Evolutionary conservation across 352 stramenopile genomes (phyloP).

Genomic region (Aphanomyces invadans): DNA sequence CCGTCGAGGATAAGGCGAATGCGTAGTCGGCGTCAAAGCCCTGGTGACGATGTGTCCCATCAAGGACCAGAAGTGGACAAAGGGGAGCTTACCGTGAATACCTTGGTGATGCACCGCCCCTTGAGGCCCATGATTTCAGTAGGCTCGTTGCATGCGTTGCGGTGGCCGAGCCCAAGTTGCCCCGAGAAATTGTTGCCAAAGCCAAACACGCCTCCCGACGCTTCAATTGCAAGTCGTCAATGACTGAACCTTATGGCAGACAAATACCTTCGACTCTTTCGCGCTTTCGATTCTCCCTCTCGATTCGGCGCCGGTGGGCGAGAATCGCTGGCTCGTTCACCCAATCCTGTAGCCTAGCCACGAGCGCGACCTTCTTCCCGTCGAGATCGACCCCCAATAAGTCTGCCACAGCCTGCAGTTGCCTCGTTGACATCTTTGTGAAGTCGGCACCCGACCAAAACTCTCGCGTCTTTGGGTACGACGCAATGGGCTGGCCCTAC

Average conservation of each 20-base stretch:
- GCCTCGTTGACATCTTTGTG: constrained; percentile 38
- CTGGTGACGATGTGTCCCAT: constrained; percentile 25
- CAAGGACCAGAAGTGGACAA: too few relatives aligned
- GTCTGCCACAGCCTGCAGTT: constrained; percentile 47
- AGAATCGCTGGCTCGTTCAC: constrained; percentile 47
- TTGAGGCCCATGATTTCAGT: constrained; percentile 55
- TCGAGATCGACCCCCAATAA: constrained; percentile 43
- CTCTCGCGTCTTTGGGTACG: constrained; percentile 50
- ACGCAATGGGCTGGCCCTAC: constrained; percentile 39
- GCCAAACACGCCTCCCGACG: constrained; percentile 51
- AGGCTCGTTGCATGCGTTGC: constrained; percentile 29
- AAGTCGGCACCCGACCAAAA: constrained; percentile 55
- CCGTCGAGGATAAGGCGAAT: constrained; percentile 74
- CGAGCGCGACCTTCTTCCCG: constrained; percentile 54
- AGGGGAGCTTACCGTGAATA: constrained; percentile 42
- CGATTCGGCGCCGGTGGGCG: constrained; percentile 31
- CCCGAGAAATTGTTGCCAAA: constrained; percentile 59
- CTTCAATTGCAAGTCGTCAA: too few relatives aligned
- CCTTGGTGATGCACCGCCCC: constrained; percentile 34
- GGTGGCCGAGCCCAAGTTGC: constrained; percentile 53
- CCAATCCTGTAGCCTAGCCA: constrained; percentile 67
- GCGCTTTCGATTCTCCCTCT: constrained; percentile 32
- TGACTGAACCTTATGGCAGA: too few relatives aligned
- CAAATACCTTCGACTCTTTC: constrained; percentile 42
- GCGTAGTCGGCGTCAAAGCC: constrained; percentile 60